phyloP scores from a whole-genome alignment of 352 stramenopile species.

The Phytopythium boreale region DNA sequence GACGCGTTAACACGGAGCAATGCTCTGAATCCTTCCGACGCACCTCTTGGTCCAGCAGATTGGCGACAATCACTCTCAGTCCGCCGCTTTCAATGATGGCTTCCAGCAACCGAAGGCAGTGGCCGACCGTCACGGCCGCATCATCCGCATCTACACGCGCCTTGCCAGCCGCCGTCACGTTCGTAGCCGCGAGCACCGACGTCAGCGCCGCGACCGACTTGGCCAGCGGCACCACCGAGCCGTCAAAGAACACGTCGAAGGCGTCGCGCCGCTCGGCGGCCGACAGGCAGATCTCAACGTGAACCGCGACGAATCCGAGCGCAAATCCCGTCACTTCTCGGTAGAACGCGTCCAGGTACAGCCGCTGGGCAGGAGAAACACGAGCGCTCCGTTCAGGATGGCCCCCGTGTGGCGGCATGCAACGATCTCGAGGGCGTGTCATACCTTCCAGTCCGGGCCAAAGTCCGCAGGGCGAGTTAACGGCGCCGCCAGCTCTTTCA shows the following conservation, averaged over 20 bases:
- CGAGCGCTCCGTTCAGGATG: not conserved
- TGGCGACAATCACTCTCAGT: constrained; percentile 26
- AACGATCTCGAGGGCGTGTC: not conserved
- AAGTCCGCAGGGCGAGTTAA: constrained; percentile 28
- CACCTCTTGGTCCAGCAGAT: constrained; percentile 35
- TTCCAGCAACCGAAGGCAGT: constrained; percentile 51
- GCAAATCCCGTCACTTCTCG: constrained; percentile 51
- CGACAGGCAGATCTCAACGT: constrained; percentile 49
- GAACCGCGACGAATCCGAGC: constrained; percentile 48
- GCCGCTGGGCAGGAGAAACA: constrained; percentile 17
- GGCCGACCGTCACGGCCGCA: constrained; percentile 28
- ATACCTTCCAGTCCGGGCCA: constrained; percentile 45
- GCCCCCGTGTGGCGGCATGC: too few species aligned
- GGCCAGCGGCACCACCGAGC: constrained; percentile 26
- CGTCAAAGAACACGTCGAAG: constrained; percentile 67
- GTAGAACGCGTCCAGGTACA: constrained; percentile 60
- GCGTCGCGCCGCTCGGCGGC: constrained; percentile 28
- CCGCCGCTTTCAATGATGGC: constrained; percentile 19
- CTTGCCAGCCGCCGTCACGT: not conserved
- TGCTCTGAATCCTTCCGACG: not conserved
- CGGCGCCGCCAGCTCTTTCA: constrained; percentile 37
- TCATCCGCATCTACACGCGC: constrained; percentile 21
- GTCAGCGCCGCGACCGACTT: constrained; percentile 30
- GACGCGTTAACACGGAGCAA: not conserved
- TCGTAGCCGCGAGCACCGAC: constrained; percentile 30